Evolutionary conservation across 2,329 filamentous ascomycete species (phyloP).

Genomic region (Pyrenophora graminea): DNA sequence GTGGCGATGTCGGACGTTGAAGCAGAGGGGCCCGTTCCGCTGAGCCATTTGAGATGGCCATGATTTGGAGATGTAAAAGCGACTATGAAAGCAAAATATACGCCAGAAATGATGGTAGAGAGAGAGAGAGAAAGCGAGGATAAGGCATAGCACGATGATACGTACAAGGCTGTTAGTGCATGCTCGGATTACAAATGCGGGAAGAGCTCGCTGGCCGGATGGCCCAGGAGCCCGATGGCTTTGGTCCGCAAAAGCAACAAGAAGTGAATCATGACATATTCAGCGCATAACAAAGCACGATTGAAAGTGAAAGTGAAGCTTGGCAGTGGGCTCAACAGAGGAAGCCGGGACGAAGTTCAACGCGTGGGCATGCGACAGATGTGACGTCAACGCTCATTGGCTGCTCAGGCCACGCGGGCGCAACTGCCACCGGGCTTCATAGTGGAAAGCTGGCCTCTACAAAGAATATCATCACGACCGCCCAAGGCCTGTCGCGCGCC

Average conservation of each 20-base stretch:
- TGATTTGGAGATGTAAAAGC: conserved; percentile 1
- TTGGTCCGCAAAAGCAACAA: conserved; percentile 15
- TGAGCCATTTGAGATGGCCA: conserved; percentile 17
- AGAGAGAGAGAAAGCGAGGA: not conserved
- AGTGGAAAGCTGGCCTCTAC: conserved; percentile 44
- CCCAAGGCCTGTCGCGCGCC: conserved; percentile 15
- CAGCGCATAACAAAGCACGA: not conserved
- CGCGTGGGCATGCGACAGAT: conserved; percentile 8
- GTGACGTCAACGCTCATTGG: conserved; percentile 43
- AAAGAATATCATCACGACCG: conserved; percentile 28
- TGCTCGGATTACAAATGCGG: conserved; percentile 29
- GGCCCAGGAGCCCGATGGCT: conserved; percentile 8
- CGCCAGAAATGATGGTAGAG: not conserved
- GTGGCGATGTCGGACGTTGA: conserved; percentile 23
- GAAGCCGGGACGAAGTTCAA: conserved; percentile 1
- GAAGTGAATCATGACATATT: not conserved
- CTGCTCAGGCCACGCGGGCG: conserved; percentile 18
- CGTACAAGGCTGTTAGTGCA: conserved; percentile 12
- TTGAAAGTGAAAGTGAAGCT: not conserved
- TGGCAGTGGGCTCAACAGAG: not conserved
- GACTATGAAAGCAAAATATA: not conserved
- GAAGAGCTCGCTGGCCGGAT: conserved; percentile 6
- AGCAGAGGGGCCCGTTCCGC: conserved; percentile 38
- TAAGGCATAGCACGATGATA: conserved; percentile 15
- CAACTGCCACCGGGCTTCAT: conserved; percentile 21